phyloP scores from a whole-genome alignment of 345 rosid species.

The Citrus inodora region DNA sequence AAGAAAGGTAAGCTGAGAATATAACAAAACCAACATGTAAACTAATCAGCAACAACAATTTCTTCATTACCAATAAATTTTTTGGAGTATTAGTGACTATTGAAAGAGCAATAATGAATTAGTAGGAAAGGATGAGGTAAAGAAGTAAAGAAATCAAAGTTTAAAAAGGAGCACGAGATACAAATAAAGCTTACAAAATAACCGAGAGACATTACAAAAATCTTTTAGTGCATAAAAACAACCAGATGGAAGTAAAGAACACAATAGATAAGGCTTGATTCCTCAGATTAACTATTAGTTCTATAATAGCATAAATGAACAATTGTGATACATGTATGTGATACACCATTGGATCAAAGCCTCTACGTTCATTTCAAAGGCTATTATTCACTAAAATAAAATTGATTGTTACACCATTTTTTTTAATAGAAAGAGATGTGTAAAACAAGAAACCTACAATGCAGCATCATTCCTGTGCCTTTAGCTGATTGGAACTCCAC shows the following conservation, averaged over 20 bases:
- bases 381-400: neutral
- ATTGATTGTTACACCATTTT: too few relatives aligned
- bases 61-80: neutral
- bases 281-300: neutral
- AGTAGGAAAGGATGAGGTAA: too few relatives aligned
- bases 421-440: slow-evolving; percentile 14
- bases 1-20: too few relatives aligned
- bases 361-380: neutral
- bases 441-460: slow-evolving; percentile 64
- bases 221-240: neutral
- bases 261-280: neutral
- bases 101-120: too few relatives aligned
- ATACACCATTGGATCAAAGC: neutral
- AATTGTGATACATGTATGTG: too few relatives aligned
- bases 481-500: slow-evolving; percentile 69
- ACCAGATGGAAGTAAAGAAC: neutral
- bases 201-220: neutral
- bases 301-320: neutral
- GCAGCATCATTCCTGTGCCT: slow-evolving; percentile 59
- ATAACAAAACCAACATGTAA: too few relatives aligned
- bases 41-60: neutral
- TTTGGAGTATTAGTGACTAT: neutral
- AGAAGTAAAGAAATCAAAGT: too few relatives aligned
- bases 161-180: too few relatives aligned
- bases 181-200: neutral